These are phyloP conservation scores for Chlorokybus atmophyticus DNA, from an alignment of 139 green algal species.

Conservation along the genomic window DNA sequence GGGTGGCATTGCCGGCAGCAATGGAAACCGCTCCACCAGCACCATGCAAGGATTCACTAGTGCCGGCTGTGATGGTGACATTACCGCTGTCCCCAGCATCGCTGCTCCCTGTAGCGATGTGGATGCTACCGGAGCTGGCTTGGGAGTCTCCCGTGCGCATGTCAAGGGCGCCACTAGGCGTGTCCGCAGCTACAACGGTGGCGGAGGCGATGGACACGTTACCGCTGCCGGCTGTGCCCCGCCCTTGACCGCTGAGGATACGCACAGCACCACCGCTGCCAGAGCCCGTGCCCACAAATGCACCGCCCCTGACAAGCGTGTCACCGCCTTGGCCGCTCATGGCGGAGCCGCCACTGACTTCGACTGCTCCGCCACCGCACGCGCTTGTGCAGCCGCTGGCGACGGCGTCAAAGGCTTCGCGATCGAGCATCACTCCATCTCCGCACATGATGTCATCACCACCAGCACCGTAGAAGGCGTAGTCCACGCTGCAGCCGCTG, in stretches of 20 bases:
- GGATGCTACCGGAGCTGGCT: constrained; percentile 8
- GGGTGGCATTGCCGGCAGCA: background rate
- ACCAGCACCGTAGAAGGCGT: background rate
- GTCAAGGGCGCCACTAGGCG: background rate
- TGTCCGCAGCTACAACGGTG: background rate
- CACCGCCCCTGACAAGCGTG: background rate
- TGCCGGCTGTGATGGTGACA: constrained; percentile 7
- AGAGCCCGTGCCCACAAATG: background rate
- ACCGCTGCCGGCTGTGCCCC: constrained; percentile 8
- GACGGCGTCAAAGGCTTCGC: background rate
- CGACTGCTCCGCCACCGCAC: background rate
- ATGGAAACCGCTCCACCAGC: background rate
- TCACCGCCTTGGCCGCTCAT: background rate
- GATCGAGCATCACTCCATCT: background rate
- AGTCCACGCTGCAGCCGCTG: background rate
- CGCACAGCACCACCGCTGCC: constrained; percentile 5
- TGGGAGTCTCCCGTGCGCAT: background rate
- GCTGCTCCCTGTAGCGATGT: background rate
- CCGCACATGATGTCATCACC: background rate
- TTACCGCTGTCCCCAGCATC: constrained; percentile 2
- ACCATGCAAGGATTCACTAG: background rate
- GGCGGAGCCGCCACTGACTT: background rate
- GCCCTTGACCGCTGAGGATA: constrained; percentile 4
- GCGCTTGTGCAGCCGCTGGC: background rate
- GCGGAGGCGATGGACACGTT: background rate